A percentile compares a stretch with the other conserved stretches of the same genome.
Evolutionary conservation across 805 yeast species (phyloP).

Genomic region (Diddensiella santjacobensis): DNA sequence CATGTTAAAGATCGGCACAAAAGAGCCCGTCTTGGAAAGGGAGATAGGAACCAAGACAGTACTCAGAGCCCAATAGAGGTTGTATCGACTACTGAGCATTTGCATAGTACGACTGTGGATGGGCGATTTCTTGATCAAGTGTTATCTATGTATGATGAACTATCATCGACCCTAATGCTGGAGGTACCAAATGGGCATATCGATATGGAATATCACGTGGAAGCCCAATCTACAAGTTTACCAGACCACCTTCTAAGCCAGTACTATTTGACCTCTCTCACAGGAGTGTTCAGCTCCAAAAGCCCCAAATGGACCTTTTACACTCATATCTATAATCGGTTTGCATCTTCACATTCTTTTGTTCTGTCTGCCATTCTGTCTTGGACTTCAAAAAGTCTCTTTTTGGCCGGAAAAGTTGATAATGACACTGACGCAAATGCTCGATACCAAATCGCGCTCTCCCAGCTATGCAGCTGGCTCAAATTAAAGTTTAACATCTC

Average conservation of each 20-base stretch:
- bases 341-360: background rate
- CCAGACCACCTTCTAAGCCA: background rate
- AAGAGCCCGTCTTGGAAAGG: no score
- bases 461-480: background rate
- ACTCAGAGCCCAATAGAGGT: no score
- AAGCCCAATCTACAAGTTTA: background rate
- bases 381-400: conserved; percentile 1
- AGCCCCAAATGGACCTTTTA: conserved; percentile 5
- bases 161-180: background rate
- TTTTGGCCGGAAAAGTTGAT: background rate
- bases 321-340: conserved; percentile 3
- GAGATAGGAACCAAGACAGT: no score
- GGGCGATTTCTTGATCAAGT: background rate
- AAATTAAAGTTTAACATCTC: background rate
- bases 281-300: conserved; percentile 5
- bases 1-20: background rate
- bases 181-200: background rate
- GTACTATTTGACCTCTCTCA: conserved; percentile 1
- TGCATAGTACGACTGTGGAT: background rate
- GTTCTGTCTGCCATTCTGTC: background rate
- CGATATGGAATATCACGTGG: background rate
- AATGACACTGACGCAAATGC: background rate
- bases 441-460: background rate
- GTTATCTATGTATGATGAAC: conserved; percentile 1
- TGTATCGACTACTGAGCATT: background rate